These are phyloP conservation scores for Aureobasidium sp. DNA, from an alignment of 2,329 filamentous ascomycete species.

Conservation along the genomic window DNA sequence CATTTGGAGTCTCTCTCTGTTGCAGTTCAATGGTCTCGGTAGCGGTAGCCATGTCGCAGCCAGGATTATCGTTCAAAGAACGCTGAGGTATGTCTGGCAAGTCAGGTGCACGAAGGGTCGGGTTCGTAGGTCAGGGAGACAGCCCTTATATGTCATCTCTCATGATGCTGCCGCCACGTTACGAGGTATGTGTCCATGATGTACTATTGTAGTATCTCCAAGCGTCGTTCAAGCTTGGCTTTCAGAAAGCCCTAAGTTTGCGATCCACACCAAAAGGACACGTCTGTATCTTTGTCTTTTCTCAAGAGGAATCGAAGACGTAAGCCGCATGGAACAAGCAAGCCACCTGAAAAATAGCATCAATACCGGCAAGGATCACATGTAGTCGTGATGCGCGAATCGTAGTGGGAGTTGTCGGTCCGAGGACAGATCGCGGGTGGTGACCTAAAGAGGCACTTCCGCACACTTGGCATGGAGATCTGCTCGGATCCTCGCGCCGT, in stretches of 20 bases:
- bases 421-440: not conserved
- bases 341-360: not conserved
- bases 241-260: not conserved
- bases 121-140: not conserved
- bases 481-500: not conserved
- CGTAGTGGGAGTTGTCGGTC: not conserved
- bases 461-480: not conserved
- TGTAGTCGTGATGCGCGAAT: no score
- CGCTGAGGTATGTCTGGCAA: not conserved
- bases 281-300: no score
- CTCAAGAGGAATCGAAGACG: not conserved
- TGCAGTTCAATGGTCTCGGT: constrained; percentile 3
- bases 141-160: not conserved
- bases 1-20: not conserved
- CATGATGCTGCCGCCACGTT: not conserved
- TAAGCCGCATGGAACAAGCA: not conserved
- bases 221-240: not conserved
- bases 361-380: not conserved
- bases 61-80: not conserved
- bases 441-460: not conserved
- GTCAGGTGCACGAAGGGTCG: not conserved
- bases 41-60: not conserved
- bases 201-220: not conserved
- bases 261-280: not conserved
- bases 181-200: not conserved